These are phyloP conservation scores for Boletus reticuloceps DNA, from an alignment of 768 basidiomycete genomes.

Conservation along the genomic window DNA sequence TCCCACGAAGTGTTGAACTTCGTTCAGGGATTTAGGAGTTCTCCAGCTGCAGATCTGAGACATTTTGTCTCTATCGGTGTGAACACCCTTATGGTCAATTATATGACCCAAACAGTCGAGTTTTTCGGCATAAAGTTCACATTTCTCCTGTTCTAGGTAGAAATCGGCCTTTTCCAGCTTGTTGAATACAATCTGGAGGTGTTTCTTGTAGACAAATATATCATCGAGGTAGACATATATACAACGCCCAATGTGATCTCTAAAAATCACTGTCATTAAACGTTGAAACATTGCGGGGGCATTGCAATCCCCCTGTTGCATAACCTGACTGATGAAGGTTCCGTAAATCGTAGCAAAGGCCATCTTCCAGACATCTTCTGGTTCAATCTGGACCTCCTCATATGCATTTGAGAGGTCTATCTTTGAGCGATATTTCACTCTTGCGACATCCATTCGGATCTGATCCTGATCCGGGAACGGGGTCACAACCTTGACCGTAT, in stretches of 20 bases:
- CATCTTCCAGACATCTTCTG: neutral
- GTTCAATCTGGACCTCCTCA: neutral
- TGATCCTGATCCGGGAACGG: neutral
- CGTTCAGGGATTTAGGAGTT: neutral
- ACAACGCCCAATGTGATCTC: neutral
- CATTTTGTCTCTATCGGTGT: neutral
- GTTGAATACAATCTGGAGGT: neutral
- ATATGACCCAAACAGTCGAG: neutral
- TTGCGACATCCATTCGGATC: neutral
- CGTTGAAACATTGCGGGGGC: no score
- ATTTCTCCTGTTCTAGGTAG: neutral
- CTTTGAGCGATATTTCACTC: neutral
- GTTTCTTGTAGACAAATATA: neutral
- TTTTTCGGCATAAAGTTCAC: neutral
- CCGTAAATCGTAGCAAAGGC: no score
- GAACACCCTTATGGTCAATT: neutral
- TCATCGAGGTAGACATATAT: neutral
- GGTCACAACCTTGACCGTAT: neutral
- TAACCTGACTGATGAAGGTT: neutral
- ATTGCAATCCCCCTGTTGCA: no score
- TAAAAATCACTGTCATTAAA: no score
- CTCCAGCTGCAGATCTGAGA: neutral
- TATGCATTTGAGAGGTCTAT: neutral
- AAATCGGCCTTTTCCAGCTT: accelerated
- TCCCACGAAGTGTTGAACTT: neutral